Percentiles rank a stretch among this genome's conserved stretches.
Evolutionary conservation across 495 filamentous ascomycete genomes (phyloP).

Genomic region (Aspergillus biplanus): DNA sequence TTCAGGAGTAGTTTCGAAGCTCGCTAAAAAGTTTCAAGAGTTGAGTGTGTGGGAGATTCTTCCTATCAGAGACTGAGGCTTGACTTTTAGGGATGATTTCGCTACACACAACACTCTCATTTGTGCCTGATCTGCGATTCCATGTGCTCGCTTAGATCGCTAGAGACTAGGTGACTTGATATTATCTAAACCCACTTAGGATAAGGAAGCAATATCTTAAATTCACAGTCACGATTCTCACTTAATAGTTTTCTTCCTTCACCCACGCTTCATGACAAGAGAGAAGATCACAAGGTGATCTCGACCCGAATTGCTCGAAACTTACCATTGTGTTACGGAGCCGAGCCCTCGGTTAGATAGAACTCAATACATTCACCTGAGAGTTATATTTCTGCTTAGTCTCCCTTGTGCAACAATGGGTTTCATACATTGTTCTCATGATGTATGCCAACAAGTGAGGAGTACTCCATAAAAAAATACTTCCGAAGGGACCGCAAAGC

Average conservation of each 20-base stretch:
- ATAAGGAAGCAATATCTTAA: not conserved
- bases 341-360: not conserved
- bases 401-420: slow-evolving; percentile 2
- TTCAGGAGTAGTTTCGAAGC: no score
- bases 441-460: no score
- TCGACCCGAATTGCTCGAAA: not conserved
- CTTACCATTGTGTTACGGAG: not conserved
- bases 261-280: no score
- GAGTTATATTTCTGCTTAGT: not conserved
- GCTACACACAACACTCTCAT: no score
- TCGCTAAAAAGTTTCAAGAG: no score
- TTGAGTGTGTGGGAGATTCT: no score
- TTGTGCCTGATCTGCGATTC: not conserved
- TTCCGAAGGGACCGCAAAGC: no score
- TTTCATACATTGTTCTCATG: not conserved
- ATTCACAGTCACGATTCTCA: not conserved
- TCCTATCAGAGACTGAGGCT: no score
- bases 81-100: no score
- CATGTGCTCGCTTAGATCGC: slow-evolving; percentile 1
- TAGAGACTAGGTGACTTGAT: not conserved
- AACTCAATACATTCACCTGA: not conserved
- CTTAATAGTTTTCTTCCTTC: not conserved
- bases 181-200: not conserved
- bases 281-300: not conserved
- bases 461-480: no score